These are phyloP conservation scores for Alopecurus myosuroides DNA, from an alignment of 176 grass and related monocot species.

Conservation along the genomic window DNA sequence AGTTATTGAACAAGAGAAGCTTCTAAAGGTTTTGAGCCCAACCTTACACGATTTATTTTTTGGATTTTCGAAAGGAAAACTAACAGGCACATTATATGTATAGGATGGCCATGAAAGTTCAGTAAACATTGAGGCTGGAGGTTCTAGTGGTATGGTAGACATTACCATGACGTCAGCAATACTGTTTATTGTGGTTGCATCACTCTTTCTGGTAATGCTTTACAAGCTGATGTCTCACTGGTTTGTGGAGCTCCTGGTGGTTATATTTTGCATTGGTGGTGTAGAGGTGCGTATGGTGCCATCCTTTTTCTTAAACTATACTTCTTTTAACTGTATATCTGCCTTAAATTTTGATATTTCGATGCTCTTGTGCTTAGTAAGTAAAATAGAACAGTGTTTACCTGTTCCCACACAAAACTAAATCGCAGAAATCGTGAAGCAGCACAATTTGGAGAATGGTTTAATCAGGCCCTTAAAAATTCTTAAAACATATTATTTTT, in stretches of 20 bases:
- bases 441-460: neutral
- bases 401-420: neutral
- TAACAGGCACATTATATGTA: constrained; percentile 7
- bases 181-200: constrained; percentile 89
- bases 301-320: constrained; percentile 4
- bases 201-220: constrained; percentile 84
- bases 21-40: constrained; percentile 68
- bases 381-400: neutral
- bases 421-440: constrained; percentile 6
- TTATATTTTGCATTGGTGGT: constrained; percentile 97
- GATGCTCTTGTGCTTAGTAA: neutral
- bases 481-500: neutral
- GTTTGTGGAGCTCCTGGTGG: constrained; percentile 96
- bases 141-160: constrained; percentile 76
- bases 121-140: constrained; percentile 45
- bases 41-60: constrained; percentile 15
- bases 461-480: neutral
- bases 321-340: constrained; percentile 6
- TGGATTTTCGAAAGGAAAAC: constrained; percentile 13
- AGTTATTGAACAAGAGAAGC: constrained; percentile 81
- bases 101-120: constrained; percentile 78
- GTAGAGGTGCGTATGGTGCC: constrained; percentile 63
- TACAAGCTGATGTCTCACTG: constrained; percentile 91
- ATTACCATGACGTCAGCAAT: constrained; percentile 81
- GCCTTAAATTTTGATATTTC: neutral